Percentiles rank a stretch among this genome's conserved stretches.
Evolutionary conservation across 129 eudicot species (phyloP).

Genomic region (Saussurea involucrata): DNA sequence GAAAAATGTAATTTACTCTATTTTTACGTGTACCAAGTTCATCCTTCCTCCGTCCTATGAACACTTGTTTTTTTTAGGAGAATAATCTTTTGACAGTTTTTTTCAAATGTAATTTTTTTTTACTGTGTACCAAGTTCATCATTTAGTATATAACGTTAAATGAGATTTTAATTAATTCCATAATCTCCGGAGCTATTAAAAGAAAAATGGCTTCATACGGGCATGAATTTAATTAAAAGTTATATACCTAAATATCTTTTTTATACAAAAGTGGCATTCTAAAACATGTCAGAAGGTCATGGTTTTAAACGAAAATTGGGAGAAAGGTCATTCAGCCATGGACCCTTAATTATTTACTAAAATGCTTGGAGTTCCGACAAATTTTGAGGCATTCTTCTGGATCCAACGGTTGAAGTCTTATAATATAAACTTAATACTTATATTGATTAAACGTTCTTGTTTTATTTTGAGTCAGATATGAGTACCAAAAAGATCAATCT

Average conservation of each 20-base stretch:
- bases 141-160: too few species aligned
- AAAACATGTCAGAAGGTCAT: background rate
- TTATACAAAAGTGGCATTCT: background rate
- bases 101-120: too few species aligned
- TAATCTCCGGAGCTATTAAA: too few species aligned
- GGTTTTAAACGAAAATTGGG: background rate
- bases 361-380: background rate
- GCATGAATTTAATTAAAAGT: too few species aligned
- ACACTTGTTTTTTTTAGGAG: background rate
- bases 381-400: background rate
- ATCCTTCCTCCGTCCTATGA: background rate
- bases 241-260: too few species aligned
- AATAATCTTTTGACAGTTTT: background rate
- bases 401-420: too few species aligned
- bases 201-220: too few species aligned
- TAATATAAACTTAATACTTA: background rate
- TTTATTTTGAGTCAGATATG: conserved; percentile 47
- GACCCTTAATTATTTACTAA: background rate
- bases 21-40: background rate
- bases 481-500: conserved; percentile 63
- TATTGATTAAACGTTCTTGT: background rate
- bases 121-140: too few species aligned
- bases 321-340: background rate
- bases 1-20: too few species aligned
- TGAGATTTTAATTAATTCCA: too few species aligned